Evolutionary conservation across 1,284 basidiomycete genomes (phyloP), one percentile per base, ranked within the genome.

Genomic region (Trametes polyzona): DNA sequence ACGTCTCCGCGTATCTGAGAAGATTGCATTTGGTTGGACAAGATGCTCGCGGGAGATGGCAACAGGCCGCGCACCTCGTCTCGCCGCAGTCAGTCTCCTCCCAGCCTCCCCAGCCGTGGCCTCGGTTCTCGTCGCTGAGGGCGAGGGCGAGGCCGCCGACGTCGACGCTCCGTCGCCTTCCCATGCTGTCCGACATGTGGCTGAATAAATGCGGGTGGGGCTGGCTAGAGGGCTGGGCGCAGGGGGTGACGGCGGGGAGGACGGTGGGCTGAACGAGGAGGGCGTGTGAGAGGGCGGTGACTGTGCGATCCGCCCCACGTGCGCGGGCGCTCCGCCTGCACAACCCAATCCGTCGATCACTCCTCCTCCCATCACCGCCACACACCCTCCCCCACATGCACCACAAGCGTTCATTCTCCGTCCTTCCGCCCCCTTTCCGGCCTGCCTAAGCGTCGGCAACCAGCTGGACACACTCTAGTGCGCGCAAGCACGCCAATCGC

Each of bases 121-220:
- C 88, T 51, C 82, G 77, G 26, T 80, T 82, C 49, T 76, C 79
- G 59, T 85, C 83, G 57, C 79, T 80, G 37, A 92, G 82, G 1
- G 92, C 92, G 41, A 93, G 83, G 55, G 87, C 85, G 55, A 95
- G 81, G 36, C 93, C 92, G 24, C 93, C 92, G 37, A 92, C 82
- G 70, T 95, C 93, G 58, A 93, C 91, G 69, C 90, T 93, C 44
- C 89, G 78, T 55, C 92, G 71, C n/a, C 85, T 71, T 16, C 33
- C 62, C 54, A 64, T 58, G 49, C 59, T 61, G 61, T 59, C 62
- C 39, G 53, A 36, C 57, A 62, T 60, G 19, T 8, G 17, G 44
- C 41, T 32, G 23, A 33, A 16, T 26, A 37, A 19, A 40, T 24
- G 16, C 19, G 30, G 12, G 53, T 33, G 42, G 40, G 8, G 32